Base-by-base conservation (phyloP, 140 eudicot species). In the Oenanthe javanica region DNA sequence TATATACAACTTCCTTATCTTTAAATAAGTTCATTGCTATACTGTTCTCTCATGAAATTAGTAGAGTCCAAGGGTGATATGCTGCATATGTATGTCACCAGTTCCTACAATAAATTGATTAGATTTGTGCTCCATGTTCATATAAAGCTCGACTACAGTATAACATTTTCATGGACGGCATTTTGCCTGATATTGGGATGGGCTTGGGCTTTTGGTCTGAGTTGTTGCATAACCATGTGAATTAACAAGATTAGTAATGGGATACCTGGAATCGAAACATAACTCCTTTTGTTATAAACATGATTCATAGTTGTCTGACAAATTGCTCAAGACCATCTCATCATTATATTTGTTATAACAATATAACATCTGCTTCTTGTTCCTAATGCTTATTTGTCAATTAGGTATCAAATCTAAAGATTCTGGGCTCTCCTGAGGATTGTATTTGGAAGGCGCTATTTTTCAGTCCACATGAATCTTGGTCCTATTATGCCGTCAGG, bases 361-460 rank as follows among this genome's bases (percentile, higher is more conserved):
- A 4, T 66, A 27, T 66, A 31, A 38, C 42, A 5, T 14, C 18
- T 36, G 2, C 18, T 9, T 36, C 18, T 15, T 38, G 18, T 42
- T 71, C 27, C 48, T 15, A 38, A 40, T 71, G 27, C 76, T 40
- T 40, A 40, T 40, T 71, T 46, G 23, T 6, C 25, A 13, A 38
- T 70, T 45, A 70, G 76, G 76, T 40, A 71, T 71, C 18, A 21
- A 40, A 71, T 67, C n/a, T 40, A 23, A 71, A 71, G 50, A 46
- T 13, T 38, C 21, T 69, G n/a, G 74, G 43, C 2, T 31, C 2
- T 36, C 13, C 47, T 2, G 19, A 40, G 73, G 43, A 13, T n/a
- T 10, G 72, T n/a, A 27, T 3, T 9, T 67, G 38, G 7, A 64
- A 64, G 36, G 10, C 40, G 2, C 38, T 23, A n/a, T 63, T 63